Conservation (phyloP, 371 early-diverging fungal genomes). For the Mucor lusitanicus region DNA sequence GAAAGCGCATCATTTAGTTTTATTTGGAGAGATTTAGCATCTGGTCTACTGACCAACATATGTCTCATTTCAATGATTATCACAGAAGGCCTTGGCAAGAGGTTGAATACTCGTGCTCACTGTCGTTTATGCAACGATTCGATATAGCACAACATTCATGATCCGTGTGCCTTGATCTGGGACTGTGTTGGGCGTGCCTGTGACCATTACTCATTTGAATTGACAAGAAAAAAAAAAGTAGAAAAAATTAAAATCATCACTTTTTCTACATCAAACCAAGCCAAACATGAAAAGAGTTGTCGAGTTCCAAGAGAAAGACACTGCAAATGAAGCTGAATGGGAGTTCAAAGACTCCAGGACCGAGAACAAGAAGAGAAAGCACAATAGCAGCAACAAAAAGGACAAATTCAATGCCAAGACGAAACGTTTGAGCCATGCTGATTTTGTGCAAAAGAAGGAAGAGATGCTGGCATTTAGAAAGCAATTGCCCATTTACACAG, state of each 20-base stretch:
- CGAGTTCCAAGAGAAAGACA: slow-evolving; percentile 23
- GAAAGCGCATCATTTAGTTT: too few species aligned
- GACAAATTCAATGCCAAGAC: slow-evolving; percentile 23
- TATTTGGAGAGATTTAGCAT: too few species aligned
- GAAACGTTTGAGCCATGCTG: slow-evolving; percentile 19
- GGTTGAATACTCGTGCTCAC: too few species aligned
- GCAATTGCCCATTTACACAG: slow-evolving; percentile 48
- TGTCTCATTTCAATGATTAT: too few species aligned
- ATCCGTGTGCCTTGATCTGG: too few species aligned
- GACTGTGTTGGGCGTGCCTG: not conserved
- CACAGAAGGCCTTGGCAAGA: too few species aligned
- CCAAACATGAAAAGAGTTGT: slow-evolving; percentile 26
- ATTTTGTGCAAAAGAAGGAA: slow-evolving; percentile 32
- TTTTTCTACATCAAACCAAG: not conserved
- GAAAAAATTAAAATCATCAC: not conserved
- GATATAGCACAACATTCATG: too few species aligned
- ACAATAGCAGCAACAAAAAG: slow-evolving; percentile 4
- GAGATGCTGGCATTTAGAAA: slow-evolving; percentile 49
- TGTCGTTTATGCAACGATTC: too few species aligned
- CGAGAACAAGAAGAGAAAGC: slow-evolving; percentile 18
- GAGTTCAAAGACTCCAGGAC: slow-evolving; percentile 15
- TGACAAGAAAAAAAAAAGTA: not conserved
- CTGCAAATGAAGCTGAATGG: slow-evolving; percentile 10
- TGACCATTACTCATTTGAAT: not conserved
- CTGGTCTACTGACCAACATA: too few species aligned